phyloP scores from a whole-genome alignment of 352 stramenopile species.

The Phytophthora hibernalis region DNA sequence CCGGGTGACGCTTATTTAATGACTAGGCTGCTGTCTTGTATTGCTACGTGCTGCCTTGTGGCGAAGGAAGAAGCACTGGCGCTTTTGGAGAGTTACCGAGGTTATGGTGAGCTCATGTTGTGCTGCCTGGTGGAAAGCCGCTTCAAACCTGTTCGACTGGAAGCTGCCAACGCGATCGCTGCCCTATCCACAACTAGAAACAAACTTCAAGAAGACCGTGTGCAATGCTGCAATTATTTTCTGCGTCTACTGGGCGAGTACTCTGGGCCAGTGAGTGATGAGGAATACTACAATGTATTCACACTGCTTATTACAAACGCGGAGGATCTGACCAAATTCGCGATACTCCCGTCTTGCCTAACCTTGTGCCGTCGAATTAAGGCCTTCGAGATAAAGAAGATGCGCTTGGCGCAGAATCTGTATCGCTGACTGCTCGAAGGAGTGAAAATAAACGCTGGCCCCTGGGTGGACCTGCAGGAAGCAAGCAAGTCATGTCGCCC shows the following conservation, averaged over 20 bases:
- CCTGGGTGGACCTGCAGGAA: slow-evolving; percentile 1
- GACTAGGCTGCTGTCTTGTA: slow-evolving; percentile 59
- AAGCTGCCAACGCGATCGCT: slow-evolving; percentile 53
- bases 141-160: slow-evolving; percentile 58
- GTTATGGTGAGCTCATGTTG: slow-evolving; percentile 51
- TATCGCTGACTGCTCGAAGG: slow-evolving; percentile 14
- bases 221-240: slow-evolving; percentile 57
- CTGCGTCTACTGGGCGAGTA: slow-evolving; percentile 60
- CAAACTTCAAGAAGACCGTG: slow-evolving; percentile 49
- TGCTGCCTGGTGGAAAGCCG: slow-evolving; percentile 52
- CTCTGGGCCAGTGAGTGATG: slow-evolving; percentile 42
- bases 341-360: slow-evolving; percentile 51
- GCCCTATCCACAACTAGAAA: slow-evolving; percentile 57
- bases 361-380: slow-evolving; percentile 64
- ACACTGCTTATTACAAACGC: slow-evolving; percentile 61
- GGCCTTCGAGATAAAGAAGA: slow-evolving; percentile 45
- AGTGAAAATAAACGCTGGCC: slow-evolving; percentile 16
- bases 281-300: slow-evolving; percentile 76
- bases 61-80: slow-evolving; percentile 37
- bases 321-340: slow-evolving; percentile 50
- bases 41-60: slow-evolving; percentile 49
- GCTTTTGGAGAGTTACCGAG: slow-evolving; percentile 48
- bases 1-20: slow-evolving; percentile 66
- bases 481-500: slow-evolving; percentile 21
- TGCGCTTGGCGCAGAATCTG: not conserved